A percentile compares a stretch with the other conserved stretches of the same genome.
These are phyloP conservation scores for Penicillium psychrosexuale DNA, from an alignment of 2,329 filamentous ascomycete species.

Conservation along the genomic window DNA sequence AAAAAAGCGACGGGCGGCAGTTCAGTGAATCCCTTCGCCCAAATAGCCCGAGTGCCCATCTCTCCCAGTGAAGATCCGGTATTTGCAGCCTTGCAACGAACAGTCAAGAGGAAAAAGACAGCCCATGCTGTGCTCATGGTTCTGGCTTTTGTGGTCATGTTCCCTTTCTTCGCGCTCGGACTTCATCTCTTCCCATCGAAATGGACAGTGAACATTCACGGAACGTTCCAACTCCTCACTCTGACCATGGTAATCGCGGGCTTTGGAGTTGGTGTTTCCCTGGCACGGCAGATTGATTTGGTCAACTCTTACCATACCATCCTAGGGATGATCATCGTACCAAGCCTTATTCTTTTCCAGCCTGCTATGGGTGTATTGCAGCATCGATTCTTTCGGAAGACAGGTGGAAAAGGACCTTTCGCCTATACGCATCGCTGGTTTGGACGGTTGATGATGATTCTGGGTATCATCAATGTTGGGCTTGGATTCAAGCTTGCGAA, in stretches of 20 bases:
- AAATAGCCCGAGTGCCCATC: conserved; percentile 8
- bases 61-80: conserved; percentile 1
- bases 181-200: conserved; percentile 38
- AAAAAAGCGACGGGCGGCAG: conserved; percentile 21
- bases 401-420: conserved; percentile 45
- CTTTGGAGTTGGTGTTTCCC: conserved; percentile 51
- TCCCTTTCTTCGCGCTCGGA: conserved; percentile 32
- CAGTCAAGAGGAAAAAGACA: conserved; percentile 16
- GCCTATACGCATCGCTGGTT: conserved; percentile 56
- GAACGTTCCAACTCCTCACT: conserved; percentile 48
- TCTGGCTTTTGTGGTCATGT: conserved; percentile 42
- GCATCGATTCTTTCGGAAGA: conserved; percentile 51
- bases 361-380: conserved; percentile 53
- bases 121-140: conserved; percentile 39
- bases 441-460: conserved; percentile 49
- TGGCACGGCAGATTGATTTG: conserved; percentile 42
- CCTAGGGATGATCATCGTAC: conserved; percentile 54
- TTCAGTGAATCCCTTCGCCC: conserved; percentile 16
- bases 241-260: conserved; percentile 49
- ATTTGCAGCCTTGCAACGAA: conserved; percentile 3
- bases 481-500: conserved; percentile 51
- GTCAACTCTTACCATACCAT: conserved; percentile 48
- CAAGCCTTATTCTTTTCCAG: conserved; percentile 55
- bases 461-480: conserved; percentile 58
- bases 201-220: conserved; percentile 45